Conservation (phyloP, 176 grass and related monocot genomes). For the Hordeum marinum region DNA sequence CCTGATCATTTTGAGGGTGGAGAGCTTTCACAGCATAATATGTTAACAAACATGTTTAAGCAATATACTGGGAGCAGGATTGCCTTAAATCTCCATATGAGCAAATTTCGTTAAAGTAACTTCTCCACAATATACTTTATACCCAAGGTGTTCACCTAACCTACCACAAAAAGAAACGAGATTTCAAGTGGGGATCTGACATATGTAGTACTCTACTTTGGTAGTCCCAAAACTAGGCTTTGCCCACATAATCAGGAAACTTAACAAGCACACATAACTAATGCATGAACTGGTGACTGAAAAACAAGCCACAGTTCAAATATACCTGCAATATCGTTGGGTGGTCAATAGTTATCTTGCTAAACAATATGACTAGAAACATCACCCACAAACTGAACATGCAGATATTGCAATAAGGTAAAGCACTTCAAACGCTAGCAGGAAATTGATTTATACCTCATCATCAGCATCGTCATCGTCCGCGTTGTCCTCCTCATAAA, state of each 20-base stretch:
- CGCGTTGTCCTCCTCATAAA: slow-evolving; percentile 56
- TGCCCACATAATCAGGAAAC: background rate
- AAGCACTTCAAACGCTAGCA: background rate
- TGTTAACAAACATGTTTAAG: background rate
- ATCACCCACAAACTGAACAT: background rate
- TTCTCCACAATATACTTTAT: background rate
- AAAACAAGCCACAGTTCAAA: background rate
- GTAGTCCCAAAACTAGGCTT: background rate
- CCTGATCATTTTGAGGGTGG: background rate
- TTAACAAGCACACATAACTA: background rate
- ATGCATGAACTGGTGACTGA: background rate
- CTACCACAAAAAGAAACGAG: background rate
- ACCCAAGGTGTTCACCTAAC: background rate
- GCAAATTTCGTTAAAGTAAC: background rate
- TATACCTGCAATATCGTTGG: background rate
- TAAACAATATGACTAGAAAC: background rate
- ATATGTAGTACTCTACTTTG: background rate
- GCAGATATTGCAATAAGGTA: background rate
- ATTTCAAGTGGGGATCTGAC: background rate
- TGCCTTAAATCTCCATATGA: background rate
- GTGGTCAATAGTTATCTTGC: background rate
- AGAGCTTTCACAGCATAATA: background rate
- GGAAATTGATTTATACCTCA: slow-evolving; percentile 61
- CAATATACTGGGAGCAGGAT: background rate
- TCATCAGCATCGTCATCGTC: slow-evolving; percentile 65